phyloP scores from a whole-genome alignment of 129 eudicot species.

The Ambrosia artemisiifolia region DNA sequence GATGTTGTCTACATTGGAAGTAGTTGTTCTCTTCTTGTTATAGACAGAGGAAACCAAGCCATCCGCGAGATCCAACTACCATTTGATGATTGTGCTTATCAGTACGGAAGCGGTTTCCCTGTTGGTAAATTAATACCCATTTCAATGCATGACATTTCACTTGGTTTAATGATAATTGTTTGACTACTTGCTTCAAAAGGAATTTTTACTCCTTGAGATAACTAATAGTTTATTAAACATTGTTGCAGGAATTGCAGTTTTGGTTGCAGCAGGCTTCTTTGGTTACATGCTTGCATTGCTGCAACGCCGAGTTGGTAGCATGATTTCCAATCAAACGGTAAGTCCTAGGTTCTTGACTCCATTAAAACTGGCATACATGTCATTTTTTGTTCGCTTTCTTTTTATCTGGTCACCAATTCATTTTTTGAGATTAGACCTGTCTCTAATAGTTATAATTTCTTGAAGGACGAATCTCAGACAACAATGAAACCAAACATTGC shows the following conservation, averaged over 20 bases:
- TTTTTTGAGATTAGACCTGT: not conserved
- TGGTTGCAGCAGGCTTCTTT: conserved; percentile 87
- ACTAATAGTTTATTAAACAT: conserved; percentile 8
- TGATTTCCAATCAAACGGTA: conserved; percentile 53
- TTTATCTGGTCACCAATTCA: no score
- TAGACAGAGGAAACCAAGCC: conserved; percentile 95
- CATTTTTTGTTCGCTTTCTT: no score
- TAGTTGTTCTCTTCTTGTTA: conserved; percentile 93
- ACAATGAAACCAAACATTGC: conserved; percentile 33
- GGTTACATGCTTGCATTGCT: conserved; percentile 94
- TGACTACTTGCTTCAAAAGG: not conserved
- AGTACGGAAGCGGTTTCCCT: conserved; percentile 85
- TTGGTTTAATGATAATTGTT: not conserved
- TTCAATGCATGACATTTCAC: not conserved
- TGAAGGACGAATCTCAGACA: conserved; percentile 43
- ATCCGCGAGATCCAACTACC: conserved; percentile 92
- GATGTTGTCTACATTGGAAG: conserved; percentile 92
- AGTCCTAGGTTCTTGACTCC: conserved; percentile 12
- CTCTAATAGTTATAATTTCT: not conserved
- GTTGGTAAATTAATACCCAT: conserved; percentile 45
- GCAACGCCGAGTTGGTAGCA: conserved; percentile 74
- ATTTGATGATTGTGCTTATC: conserved; percentile 95
- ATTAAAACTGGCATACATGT: not conserved
- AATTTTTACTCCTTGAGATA: not conserved
- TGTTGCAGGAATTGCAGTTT: conserved; percentile 68